Conservation (phyloP, 1,284 basidiomycete species). For the Takashimella koratensis region DNA sequence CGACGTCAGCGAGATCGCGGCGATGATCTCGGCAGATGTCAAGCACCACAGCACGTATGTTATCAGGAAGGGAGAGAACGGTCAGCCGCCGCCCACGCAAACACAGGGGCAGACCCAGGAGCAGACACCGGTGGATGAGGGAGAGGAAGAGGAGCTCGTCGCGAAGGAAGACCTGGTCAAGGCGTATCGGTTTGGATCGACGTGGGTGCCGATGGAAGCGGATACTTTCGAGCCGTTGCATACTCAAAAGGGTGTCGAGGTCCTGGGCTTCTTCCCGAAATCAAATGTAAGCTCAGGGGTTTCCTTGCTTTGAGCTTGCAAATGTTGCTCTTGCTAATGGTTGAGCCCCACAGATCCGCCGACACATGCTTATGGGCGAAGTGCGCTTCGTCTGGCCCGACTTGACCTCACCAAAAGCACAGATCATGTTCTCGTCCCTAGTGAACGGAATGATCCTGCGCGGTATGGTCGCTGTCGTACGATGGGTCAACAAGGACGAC, state of each 20-base stretch:
- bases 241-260: slow-evolving; percentile 78
- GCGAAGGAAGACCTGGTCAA: slow-evolving; percentile 50
- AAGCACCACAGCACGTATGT: slow-evolving; percentile 42
- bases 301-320: neutral
- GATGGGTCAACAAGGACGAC: slow-evolving; percentile 70
- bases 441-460: slow-evolving; percentile 72
- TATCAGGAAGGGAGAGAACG: slow-evolving; percentile 21
- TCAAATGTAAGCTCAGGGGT: slow-evolving; percentile 56
- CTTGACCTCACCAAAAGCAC: slow-evolving; percentile 62
- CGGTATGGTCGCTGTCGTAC: slow-evolving; percentile 67
- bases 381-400: slow-evolving; percentile 83
- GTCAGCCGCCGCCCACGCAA: slow-evolving; percentile 4
- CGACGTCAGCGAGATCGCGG: slow-evolving; percentile 29
- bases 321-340: too few species aligned
- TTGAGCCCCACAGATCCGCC: slow-evolving; percentile 73
- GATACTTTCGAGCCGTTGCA: slow-evolving; percentile 66
- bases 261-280: slow-evolving; percentile 74
- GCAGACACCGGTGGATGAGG: slow-evolving; percentile 18
- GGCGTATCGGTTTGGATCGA: slow-evolving; percentile 90
- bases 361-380: slow-evolving; percentile 79
- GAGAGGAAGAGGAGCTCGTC: slow-evolving; percentile 35
- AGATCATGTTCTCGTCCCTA: slow-evolving; percentile 80
- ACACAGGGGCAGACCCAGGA: slow-evolving; percentile 19
- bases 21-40: slow-evolving; percentile 45
- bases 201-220: slow-evolving; percentile 78